Evolutionary conservation across 345 rosid genomes (phyloP).

Genomic region (Nephelium lappaceum): DNA sequence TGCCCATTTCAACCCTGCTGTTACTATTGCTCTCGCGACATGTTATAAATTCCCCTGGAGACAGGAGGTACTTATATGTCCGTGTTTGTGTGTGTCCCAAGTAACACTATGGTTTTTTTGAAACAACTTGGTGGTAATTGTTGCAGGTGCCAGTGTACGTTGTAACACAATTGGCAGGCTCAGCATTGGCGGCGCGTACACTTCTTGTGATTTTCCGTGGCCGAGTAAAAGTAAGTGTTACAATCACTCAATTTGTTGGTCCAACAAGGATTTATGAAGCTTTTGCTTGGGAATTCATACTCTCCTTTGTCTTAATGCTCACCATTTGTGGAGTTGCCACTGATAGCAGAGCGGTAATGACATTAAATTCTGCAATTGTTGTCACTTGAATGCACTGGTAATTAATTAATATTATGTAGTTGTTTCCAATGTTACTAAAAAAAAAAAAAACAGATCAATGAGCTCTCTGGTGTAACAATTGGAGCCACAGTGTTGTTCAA

Average conservation of each 20-base stretch:
- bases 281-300: conserved; percentile 29
- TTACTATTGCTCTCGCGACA: conserved; percentile 47
- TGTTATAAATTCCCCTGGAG: conserved; percentile 36
- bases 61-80: conserved; percentile 33
- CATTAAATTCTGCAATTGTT: neutral
- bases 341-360: conserved; percentile 28
- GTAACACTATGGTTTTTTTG: neutral
- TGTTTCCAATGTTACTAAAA: neutral
- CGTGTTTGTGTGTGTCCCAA: neutral
- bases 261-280: conserved; percentile 14
- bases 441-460: conserved; percentile 18
- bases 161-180: conserved; percentile 23
- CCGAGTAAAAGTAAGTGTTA: conserved; percentile 14
- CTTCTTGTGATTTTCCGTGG: conserved; percentile 25
- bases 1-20: conserved; percentile 61
- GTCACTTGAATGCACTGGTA: neutral
- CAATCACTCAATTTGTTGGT: conserved; percentile 1
- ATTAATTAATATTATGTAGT: neutral
- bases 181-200: conserved; percentile 26
- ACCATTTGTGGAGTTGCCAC: conserved; percentile 33
- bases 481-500: conserved; percentile 21
- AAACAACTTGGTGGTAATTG: too few relatives aligned
- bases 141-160: conserved; percentile 24
- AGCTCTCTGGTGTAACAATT: conserved; percentile 22
- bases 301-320: conserved; percentile 31